Percentiles rank a stretch among this genome's conserved stretches.
These are phyloP conservation scores for Nakaseomyces kungkrabaensis DNA, from an alignment of 1,139 yeast genomes.

Conservation along the genomic window DNA sequence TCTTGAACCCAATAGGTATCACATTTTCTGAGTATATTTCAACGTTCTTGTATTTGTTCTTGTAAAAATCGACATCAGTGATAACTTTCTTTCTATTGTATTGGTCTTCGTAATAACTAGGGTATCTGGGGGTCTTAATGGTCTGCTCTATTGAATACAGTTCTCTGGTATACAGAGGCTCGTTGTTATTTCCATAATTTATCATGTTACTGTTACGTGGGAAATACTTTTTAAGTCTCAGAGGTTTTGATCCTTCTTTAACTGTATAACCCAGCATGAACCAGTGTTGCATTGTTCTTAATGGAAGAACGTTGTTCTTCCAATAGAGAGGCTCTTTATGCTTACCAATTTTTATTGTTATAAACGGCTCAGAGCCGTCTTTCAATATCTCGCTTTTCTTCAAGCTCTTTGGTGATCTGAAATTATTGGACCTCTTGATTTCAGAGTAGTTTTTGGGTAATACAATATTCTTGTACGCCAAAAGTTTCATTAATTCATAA, in stretches of 20 bases:
- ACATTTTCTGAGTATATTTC: slow-evolving; percentile 14
- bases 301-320: slow-evolving; percentile 12
- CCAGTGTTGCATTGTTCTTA: slow-evolving; percentile 23
- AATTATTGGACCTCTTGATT: slow-evolving; percentile 13
- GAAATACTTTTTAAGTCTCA: slow-evolving; percentile 11
- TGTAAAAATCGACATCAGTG: slow-evolving; percentile 12
- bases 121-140: slow-evolving; percentile 11
- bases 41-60: slow-evolving; percentile 17
- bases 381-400: slow-evolving; percentile 10
- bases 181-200: background rate
- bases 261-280: slow-evolving; percentile 18
- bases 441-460: slow-evolving; percentile 12
- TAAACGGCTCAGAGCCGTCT: slow-evolving; percentile 3
- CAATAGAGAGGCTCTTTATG: slow-evolving; percentile 11
- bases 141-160: slow-evolving; percentile 21
- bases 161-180: slow-evolving; percentile 8
- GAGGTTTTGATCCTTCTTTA: slow-evolving; percentile 7
- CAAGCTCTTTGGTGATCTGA: slow-evolving; percentile 9
- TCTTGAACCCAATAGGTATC: slow-evolving; percentile 17
- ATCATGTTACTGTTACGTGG: slow-evolving; percentile 5
- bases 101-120: slow-evolving; percentile 7
- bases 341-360: background rate
- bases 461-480: slow-evolving; percentile 11
- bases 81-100: slow-evolving; percentile 8
- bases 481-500: slow-evolving; percentile 6